These are phyloP conservation scores for Penicillium chermesinum DNA, from an alignment of 495 filamentous ascomycete genomes.

Conservation along the genomic window DNA sequence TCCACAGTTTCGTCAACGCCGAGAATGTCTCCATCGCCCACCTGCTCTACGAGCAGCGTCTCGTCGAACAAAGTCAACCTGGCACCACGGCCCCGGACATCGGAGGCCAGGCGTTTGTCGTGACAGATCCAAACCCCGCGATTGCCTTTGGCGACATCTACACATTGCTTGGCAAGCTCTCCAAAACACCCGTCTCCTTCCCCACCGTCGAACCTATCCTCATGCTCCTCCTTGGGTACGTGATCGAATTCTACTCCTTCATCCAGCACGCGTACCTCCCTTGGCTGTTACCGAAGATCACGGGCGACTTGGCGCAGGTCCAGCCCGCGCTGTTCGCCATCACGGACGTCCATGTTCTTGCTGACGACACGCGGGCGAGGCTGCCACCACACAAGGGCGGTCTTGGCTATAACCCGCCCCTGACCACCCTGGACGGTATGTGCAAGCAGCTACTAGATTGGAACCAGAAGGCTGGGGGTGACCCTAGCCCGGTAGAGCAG, in stretches of 20 bases:
- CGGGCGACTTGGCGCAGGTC: slow-evolving; percentile 42
- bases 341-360: slow-evolving; percentile 44
- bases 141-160: slow-evolving; percentile 34
- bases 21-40: slow-evolving; percentile 55
- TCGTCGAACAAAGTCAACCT: slow-evolving; percentile 41
- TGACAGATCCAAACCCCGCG: slow-evolving; percentile 37
- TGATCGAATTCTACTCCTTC: slow-evolving; percentile 46
- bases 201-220: slow-evolving; percentile 20
- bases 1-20: slow-evolving; percentile 54
- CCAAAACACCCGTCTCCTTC: slow-evolving; percentile 30
- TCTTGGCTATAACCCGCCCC: slow-evolving; percentile 45
- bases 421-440: slow-evolving; percentile 53
- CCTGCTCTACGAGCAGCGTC: slow-evolving; percentile 54
- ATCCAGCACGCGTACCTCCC: slow-evolving; percentile 38
- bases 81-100: slow-evolving; percentile 33
- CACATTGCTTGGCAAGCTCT: slow-evolving; percentile 25
- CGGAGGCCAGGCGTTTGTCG: slow-evolving; percentile 37
- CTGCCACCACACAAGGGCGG: slow-evolving; percentile 42
- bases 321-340: slow-evolving; percentile 52
- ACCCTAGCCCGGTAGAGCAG: slow-evolving; percentile 8
- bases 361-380: slow-evolving; percentile 40
- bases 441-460: slow-evolving; percentile 49
- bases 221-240: slow-evolving; percentile 42
- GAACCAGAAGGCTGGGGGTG: slow-evolving; percentile 30
- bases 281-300: slow-evolving; percentile 37